Conservation (phyloP, 495 filamentous ascomycete genomes). For the Neurospora sp. region DNA sequence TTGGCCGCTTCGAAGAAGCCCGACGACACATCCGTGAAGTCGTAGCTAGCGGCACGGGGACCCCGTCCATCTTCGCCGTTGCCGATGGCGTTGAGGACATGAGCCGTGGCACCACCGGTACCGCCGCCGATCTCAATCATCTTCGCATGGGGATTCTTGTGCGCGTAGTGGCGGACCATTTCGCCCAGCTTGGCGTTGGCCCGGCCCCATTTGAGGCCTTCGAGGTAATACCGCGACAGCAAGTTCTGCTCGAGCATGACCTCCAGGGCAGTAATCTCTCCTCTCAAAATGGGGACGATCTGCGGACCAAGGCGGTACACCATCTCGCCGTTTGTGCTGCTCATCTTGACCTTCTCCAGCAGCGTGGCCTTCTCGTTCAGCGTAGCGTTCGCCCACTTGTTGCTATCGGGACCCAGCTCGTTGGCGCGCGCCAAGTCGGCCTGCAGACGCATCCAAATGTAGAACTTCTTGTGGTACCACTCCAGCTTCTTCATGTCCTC, state of each 20-base stretch:
- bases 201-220: constrained; percentile 20
- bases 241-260: constrained; percentile 21
- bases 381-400: constrained; percentile 5
- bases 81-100: constrained; percentile 26
- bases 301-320: constrained; percentile 17
- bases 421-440: constrained; percentile 15
- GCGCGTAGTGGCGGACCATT: constrained; percentile 22
- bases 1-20: constrained; percentile 42
- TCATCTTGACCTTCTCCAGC: constrained; percentile 8
- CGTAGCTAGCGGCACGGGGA: constrained; percentile 26
- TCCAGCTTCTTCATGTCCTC: constrained; percentile 10
- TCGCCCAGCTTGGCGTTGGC: constrained; percentile 19
- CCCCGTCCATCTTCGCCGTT: background rate
- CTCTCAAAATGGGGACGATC: constrained; percentile 12
- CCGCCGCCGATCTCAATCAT: constrained; percentile 46
- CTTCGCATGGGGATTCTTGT: constrained; percentile 31
- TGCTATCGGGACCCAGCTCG: constrained; percentile 14
- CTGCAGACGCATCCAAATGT: constrained; percentile 24
- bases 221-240: constrained; percentile 20
- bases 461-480: constrained; percentile 21
- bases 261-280: constrained; percentile 16
- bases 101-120: constrained; percentile 38
- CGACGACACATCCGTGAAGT: constrained; percentile 42
- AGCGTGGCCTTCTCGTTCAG: constrained; percentile 5
- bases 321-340: constrained; percentile 22